Evolutionary conservation across 2,329 filamentous ascomycete species (phyloP), one percentile per base, ranked within the genome.

Genomic region (Pseudocercospora cruenta): DNA sequence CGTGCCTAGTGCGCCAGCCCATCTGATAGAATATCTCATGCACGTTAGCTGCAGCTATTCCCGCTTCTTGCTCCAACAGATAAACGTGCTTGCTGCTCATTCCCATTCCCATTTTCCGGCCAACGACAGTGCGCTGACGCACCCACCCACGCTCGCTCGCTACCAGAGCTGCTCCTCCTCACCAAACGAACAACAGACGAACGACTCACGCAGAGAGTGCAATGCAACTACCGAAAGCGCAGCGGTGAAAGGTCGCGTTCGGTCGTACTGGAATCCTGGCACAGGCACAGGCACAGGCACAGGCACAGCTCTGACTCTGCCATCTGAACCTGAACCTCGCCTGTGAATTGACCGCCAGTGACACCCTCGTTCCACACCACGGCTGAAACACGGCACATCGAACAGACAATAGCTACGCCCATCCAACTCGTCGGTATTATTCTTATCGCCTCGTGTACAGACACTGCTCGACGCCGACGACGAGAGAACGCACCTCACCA

Each of bases 381-480:
- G 55, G 9, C n/a, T 58, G 55, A 58, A 58, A 58, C n/a, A 43
- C 55, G 55, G 33, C 55, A 58, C 55, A 24, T 39, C 22, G 8
- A 19, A 58, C 28, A 57, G 4, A 57, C 22, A 57, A 33, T 3
- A 57, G 19, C 55, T 22, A 14, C 55, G 22, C 26, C 31, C 16
- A 36, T 43, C 31, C 14, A 7, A 22, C 2, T 2, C 39, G 39
- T 39, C 55, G 31, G 21, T 19, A 19, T 58, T 36, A 58, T 58
- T 39, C 55, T 58, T 58, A 58, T 58, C 31, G 31, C 55, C 24
- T 28, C 19, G 47, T 51, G n/a, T 10, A 51, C 54, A 36, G 7
- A 26, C 16, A 31, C 51, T 55, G 26, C 54, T 58, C 54, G n/a
- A 36, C 54, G 4, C 31, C 54, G 26, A 58, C 47, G 2, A 26